Evolutionary conservation across 139 green algal genomes (phyloP).

Genomic region (Chlamydomonas schloesseri): DNA sequence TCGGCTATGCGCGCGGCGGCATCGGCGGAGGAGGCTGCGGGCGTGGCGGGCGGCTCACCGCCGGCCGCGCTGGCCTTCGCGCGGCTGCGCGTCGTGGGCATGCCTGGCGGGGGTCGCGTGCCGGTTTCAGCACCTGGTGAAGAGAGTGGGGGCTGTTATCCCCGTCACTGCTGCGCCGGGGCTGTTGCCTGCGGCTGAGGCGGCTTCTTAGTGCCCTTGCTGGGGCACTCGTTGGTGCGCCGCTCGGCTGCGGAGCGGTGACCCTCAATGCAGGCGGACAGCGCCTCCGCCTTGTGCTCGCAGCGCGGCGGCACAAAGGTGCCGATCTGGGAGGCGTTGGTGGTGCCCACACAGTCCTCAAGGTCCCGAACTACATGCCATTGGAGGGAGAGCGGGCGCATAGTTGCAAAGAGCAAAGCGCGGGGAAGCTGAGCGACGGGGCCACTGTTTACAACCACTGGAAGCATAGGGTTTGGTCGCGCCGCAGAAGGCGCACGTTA

Average conservation of each 20-base stretch:
- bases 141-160: no score
- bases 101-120: no score
- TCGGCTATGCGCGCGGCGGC: no score
- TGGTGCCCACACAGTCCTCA: conserved; percentile 67
- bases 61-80: neutral
- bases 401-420: no score
- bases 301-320: conserved; percentile 37
- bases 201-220: conserved; percentile 11
- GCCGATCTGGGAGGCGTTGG: conserved; percentile 33
- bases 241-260: conserved; percentile 14
- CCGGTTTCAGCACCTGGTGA: neutral
- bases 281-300: conserved; percentile 41
- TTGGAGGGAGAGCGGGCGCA: no score
- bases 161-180: neutral
- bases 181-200: neutral
- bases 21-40: neutral
- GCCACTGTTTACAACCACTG: no score
- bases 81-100: conserved; percentile 4
- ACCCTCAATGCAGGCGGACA: conserved; percentile 60
- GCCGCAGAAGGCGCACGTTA: no score
- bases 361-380: conserved; percentile 57
- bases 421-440: no score
- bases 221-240: conserved; percentile 43
- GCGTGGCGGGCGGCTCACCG: neutral
- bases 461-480: no score